phyloP scores from a whole-genome alignment of 164 flowering plant species.

The Nelumbo lutea region DNA sequence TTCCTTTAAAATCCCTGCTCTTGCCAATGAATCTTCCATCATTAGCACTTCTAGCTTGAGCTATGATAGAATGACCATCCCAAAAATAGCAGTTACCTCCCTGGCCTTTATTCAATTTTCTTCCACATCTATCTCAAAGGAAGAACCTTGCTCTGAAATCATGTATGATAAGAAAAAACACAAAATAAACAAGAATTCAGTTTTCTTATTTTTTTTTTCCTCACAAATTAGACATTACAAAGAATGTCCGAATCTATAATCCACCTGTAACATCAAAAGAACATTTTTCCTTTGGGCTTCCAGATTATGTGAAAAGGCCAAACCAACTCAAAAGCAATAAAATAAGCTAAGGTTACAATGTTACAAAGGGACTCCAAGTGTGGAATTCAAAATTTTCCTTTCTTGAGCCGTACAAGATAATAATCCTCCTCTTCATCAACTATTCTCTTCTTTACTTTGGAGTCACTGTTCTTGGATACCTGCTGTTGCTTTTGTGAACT shows the following conservation, averaged over 20 bases:
- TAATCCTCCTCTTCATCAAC: constrained; percentile 49
- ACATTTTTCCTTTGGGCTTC: background rate
- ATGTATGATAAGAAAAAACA: background rate
- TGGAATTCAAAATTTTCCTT: constrained; percentile 41
- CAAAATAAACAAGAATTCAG: background rate
- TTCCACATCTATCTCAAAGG: background rate
- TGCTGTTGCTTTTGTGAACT: constrained; percentile 52
- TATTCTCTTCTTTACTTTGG: constrained; percentile 58
- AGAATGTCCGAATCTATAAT: constrained; percentile 1
- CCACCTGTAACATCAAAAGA: background rate
- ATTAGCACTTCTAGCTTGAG: background rate
- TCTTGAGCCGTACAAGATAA: constrained; percentile 58
- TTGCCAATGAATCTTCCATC: background rate
- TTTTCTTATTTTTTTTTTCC: background rate
- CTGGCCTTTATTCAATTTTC: background rate
- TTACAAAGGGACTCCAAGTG: background rate
- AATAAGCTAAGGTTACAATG: background rate
- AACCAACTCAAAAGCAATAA: background rate
- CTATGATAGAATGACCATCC: too few species aligned
- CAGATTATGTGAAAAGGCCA: background rate
- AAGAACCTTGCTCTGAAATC: background rate
- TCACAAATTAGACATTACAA: constrained; percentile 1
- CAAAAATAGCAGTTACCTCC: background rate
- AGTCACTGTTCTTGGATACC: constrained; percentile 54
- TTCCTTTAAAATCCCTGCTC: background rate